Base-by-base conservation (phyloP, 139 green algal genomes). In the Edaphochlamys debaryana region DNA sequence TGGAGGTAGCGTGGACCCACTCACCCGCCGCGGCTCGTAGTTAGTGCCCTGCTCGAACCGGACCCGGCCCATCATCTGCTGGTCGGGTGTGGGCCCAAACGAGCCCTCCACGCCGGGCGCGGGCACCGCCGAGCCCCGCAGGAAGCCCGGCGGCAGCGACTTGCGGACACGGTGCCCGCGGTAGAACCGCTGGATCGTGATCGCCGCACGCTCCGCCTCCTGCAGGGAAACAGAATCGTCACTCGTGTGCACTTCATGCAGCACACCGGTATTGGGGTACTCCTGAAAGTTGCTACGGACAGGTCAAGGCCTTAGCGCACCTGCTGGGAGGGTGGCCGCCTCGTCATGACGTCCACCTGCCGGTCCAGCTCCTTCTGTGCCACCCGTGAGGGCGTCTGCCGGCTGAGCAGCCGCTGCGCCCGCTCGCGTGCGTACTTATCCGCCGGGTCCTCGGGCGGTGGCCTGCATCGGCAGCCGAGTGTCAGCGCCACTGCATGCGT, bases 121-220 rank as follows among this genome's bases (percentile, higher is more conserved):
- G 45, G 9, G 13, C 45, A 54, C 45, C 45, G 45, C 45, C 11
- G 11, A 13, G 11, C 45, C 11, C 45, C 45, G 9, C 11, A 13
- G 9, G 45, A 22, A 54, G 11, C 13, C 56, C 1, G 64, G 67
- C 37, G 79, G 56, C 36, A 79, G 37, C 34, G 70, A 23, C 48
- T 80, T 76, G 23, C 84, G 79, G 38, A 69, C 54, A 0, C 48
- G 79, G 48, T 86, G 68, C 8, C 87, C 84, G 3, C 87, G 64
- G 67, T 81, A 91, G 73, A 70, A 42, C 32, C 45, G 42, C 79
- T 91, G 87, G 63, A 91, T 91, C 25, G 77, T 54, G 0, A 27
- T 25, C 13, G 84, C 87, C 8, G 79, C 84, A 30, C 80, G 68
- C n/a, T 91, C 80, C 34, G 15, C 13, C 32, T 79, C 78, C 78